Conservation (phyloP, 768 basidiomycete species). For the Hemileccinum impolitum region DNA sequence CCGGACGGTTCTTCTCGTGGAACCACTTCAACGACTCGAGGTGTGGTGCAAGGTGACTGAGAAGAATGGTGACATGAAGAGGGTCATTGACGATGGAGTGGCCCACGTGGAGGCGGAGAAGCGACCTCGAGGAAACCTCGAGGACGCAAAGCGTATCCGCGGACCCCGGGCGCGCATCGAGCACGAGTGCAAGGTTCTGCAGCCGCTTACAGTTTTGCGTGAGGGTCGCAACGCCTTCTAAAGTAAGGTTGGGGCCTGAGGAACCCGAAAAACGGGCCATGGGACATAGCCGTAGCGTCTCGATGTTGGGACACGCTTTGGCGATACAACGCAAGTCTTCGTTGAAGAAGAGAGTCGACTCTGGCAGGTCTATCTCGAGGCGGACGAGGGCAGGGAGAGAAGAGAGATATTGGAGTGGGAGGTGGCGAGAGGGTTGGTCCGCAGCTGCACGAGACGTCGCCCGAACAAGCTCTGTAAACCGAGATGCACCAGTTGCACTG, state of each 20-base stretch:
- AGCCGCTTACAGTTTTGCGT: slow-evolving; percentile 56
- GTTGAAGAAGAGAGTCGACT: slow-evolving; percentile 64
- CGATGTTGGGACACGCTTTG: slow-evolving; percentile 62
- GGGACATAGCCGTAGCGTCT: slow-evolving; percentile 65
- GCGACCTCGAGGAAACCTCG: slow-evolving; percentile 56
- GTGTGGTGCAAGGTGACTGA: slow-evolving; percentile 75
- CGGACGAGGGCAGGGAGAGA: slow-evolving; percentile 52
- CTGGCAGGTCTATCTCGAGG: slow-evolving; percentile 77
- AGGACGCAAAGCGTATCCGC: slow-evolving; percentile 44
- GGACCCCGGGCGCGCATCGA: slow-evolving; percentile 52
- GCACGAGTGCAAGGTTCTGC: slow-evolving; percentile 62
- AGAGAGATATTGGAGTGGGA: slow-evolving; percentile 58
- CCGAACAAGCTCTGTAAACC: slow-evolving; percentile 78
- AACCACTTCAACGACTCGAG: slow-evolving; percentile 73
- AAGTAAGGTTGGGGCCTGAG: slow-evolving; percentile 52
- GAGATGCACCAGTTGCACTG: slow-evolving; percentile 63
- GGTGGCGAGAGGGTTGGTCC: slow-evolving; percentile 55
- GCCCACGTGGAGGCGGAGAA: slow-evolving; percentile 70
- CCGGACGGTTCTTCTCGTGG: slow-evolving; percentile 72
- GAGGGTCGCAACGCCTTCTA: slow-evolving; percentile 61
- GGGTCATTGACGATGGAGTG: slow-evolving; percentile 71
- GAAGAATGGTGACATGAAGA: slow-evolving; percentile 64
- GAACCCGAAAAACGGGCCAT: slow-evolving; percentile 59
- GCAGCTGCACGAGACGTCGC: slow-evolving; percentile 58
- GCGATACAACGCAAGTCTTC: slow-evolving; percentile 58